Base-by-base conservation (phyloP, 768 basidiomycete species). In the Tulasnella sp. region DNA sequence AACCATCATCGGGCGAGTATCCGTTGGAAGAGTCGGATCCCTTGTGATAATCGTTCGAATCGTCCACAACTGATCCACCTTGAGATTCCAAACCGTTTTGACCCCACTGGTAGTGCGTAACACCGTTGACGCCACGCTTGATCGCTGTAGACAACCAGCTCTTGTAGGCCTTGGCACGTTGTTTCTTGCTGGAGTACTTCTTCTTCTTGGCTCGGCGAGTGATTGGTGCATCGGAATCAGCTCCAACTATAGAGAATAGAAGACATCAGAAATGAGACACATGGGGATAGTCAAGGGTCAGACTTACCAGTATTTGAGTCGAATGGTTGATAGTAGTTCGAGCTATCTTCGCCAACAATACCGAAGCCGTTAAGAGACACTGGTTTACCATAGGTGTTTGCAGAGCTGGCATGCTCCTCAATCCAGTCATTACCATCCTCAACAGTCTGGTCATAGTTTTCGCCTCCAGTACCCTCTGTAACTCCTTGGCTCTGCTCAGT, bases 321-420 rank as follows among this genome's bases (percentile, higher is more conserved):
- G 67, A 82, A 83, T 0, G 80, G 78, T 5, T 78, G 75, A 50
- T 78, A 83, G 56, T 62, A 60, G 15, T 70, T 65, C 0, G 72
- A 61, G 62, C 76, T 79, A 32, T 60, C 48, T 54, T 75, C 70
- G 0, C 79, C 77, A 19, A 83, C 77, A 40, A 83, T 65, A 67
- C 81, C 81, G 45, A 82, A 78, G 1, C 67, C 74, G 29, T 69
- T 73, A 29, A 80, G 60, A 3, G 68, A 57, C 8, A 71, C 60
- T 3, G 81, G 81, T 58, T 81, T 82, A 22, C 69, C 67, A 27
- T 71, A 69, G 27, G 79, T 80, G 48, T 53, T 1, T 25, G 7
- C 2, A 13, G 48, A 39, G 4, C 69, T 66, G 1, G 68, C 70
- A 49, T 82, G 78, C 6, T 58, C 58, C 22, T 59, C 58, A 45